phyloP scores from a whole-genome alignment of 495 filamentous ascomycete species.

The Evernia prunastri region DNA sequence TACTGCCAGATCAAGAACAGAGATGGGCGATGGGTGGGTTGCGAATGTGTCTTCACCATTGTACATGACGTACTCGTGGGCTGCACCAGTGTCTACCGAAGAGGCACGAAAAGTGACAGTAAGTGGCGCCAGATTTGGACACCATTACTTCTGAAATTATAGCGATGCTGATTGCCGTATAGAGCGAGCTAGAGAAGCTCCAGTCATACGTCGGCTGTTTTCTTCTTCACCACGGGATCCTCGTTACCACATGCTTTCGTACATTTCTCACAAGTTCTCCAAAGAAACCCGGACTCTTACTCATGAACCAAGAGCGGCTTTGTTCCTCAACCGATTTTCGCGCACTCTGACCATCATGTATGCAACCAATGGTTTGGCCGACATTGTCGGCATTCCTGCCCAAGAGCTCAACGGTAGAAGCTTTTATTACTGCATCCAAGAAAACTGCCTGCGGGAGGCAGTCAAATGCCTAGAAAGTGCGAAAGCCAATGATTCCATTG shows the following conservation, averaged over 20 bases:
- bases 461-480: slow-evolving; percentile 74
- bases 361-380: slow-evolving; percentile 65
- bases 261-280: slow-evolving; percentile 75
- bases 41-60: slow-evolving; percentile 85
- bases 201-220: slow-evolving; percentile 70
- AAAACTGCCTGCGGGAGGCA: slow-evolving; percentile 68
- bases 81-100: slow-evolving; percentile 72
- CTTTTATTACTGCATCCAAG: slow-evolving; percentile 76
- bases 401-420: slow-evolving; percentile 62
- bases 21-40: slow-evolving; percentile 67
- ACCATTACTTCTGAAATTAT: background rate
- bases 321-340: slow-evolving; percentile 85
- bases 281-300: slow-evolving; percentile 51
- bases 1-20: slow-evolving; percentile 68
- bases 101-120: slow-evolving; percentile 68
- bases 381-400: slow-evolving; percentile 63
- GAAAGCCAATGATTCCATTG: slow-evolving; percentile 90
- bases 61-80: slow-evolving; percentile 83
- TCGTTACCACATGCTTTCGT: slow-evolving; percentile 84
- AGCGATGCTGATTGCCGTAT: background rate
- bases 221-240: slow-evolving; percentile 77
- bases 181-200: slow-evolving; percentile 77
- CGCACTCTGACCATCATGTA: slow-evolving; percentile 81
- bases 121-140: slow-evolving; percentile 32
- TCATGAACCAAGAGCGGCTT: slow-evolving; percentile 74